phyloP scores from a whole-genome alignment of 2,329 filamentous ascomycete genomes.

The Botrytis elliptica region DNA sequence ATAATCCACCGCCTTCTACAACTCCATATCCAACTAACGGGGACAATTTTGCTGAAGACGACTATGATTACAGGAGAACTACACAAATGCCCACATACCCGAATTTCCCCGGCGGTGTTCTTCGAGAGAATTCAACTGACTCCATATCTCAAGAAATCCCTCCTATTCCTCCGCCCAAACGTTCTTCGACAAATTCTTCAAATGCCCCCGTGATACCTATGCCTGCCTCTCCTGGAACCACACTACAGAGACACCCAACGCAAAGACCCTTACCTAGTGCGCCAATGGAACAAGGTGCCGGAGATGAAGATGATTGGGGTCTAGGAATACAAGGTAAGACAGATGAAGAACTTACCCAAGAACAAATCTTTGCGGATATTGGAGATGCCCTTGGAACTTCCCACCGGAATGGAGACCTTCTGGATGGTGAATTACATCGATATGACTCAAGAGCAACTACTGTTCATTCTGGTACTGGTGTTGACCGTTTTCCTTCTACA shows the following conservation, averaged over 20 bases:
- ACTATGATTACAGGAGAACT: conserved; percentile 32
- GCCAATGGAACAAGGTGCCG: conserved; percentile 32
- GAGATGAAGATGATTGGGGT: conserved; percentile 35
- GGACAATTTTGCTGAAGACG: conserved; percentile 29
- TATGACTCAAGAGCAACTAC: conserved; percentile 54
- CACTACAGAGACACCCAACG: conserved; percentile 40
- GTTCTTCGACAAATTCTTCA: conserved; percentile 31
- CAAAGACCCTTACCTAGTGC: conserved; percentile 38
- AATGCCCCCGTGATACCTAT: conserved; percentile 22
- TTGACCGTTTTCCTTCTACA: conserved; percentile 52
- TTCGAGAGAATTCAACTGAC: conserved; percentile 11
- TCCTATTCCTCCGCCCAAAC: conserved; percentile 26
- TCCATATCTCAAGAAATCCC: conserved; percentile 26
- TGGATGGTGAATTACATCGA: conserved; percentile 50
- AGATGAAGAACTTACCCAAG: conserved; percentile 36
- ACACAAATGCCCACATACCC: conserved; percentile 30
- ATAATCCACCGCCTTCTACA: conserved; percentile 30
- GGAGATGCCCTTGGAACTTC: conserved; percentile 37
- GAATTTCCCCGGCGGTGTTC: conserved; percentile 29
- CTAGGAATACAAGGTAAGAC: conserved; percentile 27
- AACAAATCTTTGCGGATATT: conserved; percentile 40
- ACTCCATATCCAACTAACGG: conserved; percentile 36
- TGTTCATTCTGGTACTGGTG: conserved; percentile 41
- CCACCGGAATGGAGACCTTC: conserved; percentile 46
- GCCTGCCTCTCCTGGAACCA: conserved; percentile 24